These are phyloP conservation scores for Gossypium schwendimanii DNA, from an alignment of 441 rosid genomes.

Conservation along the genomic window DNA sequence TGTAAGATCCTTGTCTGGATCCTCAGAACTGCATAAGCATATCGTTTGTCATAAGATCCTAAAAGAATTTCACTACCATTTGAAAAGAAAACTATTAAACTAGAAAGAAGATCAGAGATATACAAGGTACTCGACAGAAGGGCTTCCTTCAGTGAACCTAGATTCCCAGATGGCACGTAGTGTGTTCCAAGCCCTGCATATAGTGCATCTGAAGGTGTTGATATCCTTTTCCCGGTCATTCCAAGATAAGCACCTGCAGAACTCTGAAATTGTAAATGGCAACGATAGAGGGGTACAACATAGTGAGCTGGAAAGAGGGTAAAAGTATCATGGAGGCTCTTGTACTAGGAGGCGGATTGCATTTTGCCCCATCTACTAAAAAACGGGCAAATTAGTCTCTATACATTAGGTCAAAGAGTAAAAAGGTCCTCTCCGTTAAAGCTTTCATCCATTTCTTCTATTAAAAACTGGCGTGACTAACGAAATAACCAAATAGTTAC, in stretches of 20 bases:
- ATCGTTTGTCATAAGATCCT: background rate
- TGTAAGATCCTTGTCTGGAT: conserved; percentile 55
- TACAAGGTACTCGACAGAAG: conserved; percentile 61
- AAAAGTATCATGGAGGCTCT: too few relatives aligned
- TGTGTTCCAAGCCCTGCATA: conserved; percentile 81
- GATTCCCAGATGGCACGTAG: conserved; percentile 66
- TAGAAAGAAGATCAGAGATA: conserved; percentile 3
- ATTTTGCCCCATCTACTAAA: too few relatives aligned
- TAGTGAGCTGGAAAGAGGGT: background rate
- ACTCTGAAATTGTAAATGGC: background rate
- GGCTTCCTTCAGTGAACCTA: conserved; percentile 58
- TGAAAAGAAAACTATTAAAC: background rate
- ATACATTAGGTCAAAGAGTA: too few relatives aligned
- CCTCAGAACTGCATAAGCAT: conserved; percentile 46
- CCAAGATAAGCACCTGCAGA: conserved; percentile 84
- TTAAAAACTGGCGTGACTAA: too few relatives aligned
- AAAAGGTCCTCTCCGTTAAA: too few relatives aligned
- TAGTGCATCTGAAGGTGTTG: conserved; percentile 79
- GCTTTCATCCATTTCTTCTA: too few relatives aligned
- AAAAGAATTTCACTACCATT: background rate
- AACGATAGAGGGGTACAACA: background rate
- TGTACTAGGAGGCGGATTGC: too few relatives aligned
- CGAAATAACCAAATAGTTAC: too few relatives aligned
- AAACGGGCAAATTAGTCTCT: too few relatives aligned
- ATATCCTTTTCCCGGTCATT: conserved; percentile 78